Conservation (phyloP, 495 filamentous ascomycete species). For the Aspergillus saccharolyticus region DNA sequence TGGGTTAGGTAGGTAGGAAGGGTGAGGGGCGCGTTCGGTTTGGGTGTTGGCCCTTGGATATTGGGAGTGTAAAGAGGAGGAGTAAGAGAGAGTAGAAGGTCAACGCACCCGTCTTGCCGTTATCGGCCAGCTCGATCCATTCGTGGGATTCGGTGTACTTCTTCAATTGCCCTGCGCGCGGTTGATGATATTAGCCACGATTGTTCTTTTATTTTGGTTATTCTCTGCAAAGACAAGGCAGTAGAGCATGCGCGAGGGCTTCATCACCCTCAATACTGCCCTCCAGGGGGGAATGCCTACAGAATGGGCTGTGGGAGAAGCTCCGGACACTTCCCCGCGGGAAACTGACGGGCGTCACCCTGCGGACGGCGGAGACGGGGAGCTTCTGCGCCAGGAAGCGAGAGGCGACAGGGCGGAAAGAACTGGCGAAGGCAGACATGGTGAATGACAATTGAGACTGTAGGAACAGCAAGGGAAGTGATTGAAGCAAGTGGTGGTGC, state of each 20-base stretch:
- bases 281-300: constrained; percentile 27
- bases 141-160: constrained; percentile 97
- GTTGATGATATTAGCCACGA: constrained; percentile 18
- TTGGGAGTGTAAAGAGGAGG: no score
- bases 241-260: constrained; percentile 3
- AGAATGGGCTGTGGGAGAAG: constrained; percentile 45
- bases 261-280: constrained; percentile 5
- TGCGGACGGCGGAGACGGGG: constrained; percentile 31
- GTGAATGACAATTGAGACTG: constrained; percentile 8
- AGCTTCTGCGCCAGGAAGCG: constrained; percentile 42
- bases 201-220: constrained; percentile 7
- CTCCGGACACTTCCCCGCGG: constrained; percentile 46
- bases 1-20: neutral
- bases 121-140: constrained; percentile 82
- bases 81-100: neutral
- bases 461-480: constrained; percentile 1
- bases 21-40: no score
- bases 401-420: constrained; percentile 40
- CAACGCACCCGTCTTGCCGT: constrained; percentile 52
- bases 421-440: constrained; percentile 40
- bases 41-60: no score
- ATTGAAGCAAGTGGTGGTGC: constrained; percentile 8
- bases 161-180: constrained; percentile 52
- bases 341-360: constrained; percentile 42
- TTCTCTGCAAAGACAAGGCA: no score